These are phyloP conservation scores for Penicillium atrosanguineum DNA, from an alignment of 495 filamentous ascomycete species.

Conservation along the genomic window DNA sequence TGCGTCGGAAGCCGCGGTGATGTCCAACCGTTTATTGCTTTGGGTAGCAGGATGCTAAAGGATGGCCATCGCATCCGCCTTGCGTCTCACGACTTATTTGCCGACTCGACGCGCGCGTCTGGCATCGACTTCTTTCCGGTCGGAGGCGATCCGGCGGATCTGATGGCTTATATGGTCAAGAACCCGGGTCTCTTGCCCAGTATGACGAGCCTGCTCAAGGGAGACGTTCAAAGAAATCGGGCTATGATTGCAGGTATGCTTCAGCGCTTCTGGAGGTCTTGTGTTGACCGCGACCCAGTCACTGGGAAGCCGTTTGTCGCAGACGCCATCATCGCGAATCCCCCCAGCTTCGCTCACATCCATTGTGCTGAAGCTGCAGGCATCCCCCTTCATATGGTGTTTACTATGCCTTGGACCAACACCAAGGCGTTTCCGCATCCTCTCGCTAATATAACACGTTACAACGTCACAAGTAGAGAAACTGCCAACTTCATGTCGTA, in stretches of 20 bases:
- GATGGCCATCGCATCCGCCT: too few relatives aligned
- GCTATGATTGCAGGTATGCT: slow-evolving; percentile 59
- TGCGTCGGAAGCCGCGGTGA: too few relatives aligned
- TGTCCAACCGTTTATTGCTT: too few relatives aligned
- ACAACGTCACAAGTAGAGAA: slow-evolving; percentile 8
- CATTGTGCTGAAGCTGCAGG: slow-evolving; percentile 74
- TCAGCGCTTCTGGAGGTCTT: slow-evolving; percentile 62
- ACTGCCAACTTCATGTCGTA: slow-evolving; percentile 70
- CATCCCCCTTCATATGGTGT: slow-evolving; percentile 75
- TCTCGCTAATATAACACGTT: slow-evolving; percentile 47
- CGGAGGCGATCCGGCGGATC: slow-evolving; percentile 58
- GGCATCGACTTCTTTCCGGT: too few relatives aligned
- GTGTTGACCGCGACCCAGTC: slow-evolving; percentile 49
- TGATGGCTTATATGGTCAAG: slow-evolving; percentile 63
- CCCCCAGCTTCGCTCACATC: slow-evolving; percentile 77
- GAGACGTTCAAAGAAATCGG: slow-evolving; percentile 45
- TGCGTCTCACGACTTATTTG: too few relatives aligned
- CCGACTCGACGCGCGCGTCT: too few relatives aligned
- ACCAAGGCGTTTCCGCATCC: slow-evolving; percentile 51
- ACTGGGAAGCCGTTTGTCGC: slow-evolving; percentile 64
- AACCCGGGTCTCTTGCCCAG: slow-evolving; percentile 52
- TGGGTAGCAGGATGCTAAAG: too few relatives aligned
- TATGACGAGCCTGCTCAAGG: slow-evolving; percentile 41
- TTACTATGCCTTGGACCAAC: slow-evolving; percentile 64
- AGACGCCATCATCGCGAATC: slow-evolving; percentile 78